Percentiles rank a stretch among this genome's conserved stretches.
These are phyloP conservation scores for Aspergillus egyptiacus DNA, from an alignment of 495 filamentous ascomycete genomes.

Conservation along the genomic window DNA sequence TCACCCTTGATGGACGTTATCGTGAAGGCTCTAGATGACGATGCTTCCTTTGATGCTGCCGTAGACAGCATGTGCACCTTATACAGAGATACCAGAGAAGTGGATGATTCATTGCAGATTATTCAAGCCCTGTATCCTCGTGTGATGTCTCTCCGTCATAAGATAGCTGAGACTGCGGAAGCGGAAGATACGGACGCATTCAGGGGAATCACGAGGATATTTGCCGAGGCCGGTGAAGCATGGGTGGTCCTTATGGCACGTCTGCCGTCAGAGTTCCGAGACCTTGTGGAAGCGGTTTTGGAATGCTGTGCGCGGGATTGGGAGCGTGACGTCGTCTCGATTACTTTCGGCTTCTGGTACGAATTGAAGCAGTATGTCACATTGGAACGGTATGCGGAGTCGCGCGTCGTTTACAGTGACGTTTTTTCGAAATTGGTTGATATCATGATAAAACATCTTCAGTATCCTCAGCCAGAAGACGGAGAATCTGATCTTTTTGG, in stretches of 20 bases:
- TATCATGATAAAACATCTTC: conserved; percentile 85
- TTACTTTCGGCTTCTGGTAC: conserved; percentile 97
- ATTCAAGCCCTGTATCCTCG: conserved; percentile 84
- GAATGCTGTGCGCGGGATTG: conserved; percentile 84
- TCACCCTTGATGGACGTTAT: conserved; percentile 80
- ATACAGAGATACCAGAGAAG: conserved; percentile 86
- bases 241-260: conserved; percentile 90
- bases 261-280: conserved; percentile 70
- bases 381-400: conserved; percentile 79
- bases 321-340: conserved; percentile 80
- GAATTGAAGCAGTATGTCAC: conserved; percentile 95
- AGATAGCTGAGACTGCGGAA: conserved; percentile 66
- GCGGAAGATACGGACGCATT: conserved; percentile 82
- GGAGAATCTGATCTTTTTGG: conserved; percentile 84
- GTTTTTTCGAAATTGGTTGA: conserved; percentile 85
- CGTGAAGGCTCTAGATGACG: conserved; percentile 65
- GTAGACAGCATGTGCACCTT: conserved; percentile 90
- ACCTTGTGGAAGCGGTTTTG: conserved; percentile 82
- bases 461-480: conserved; percentile 76
- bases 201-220: conserved; percentile 81
- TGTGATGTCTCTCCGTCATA: conserved; percentile 69
- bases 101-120: conserved; percentile 69
- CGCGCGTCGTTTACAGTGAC: conserved; percentile 65
- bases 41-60: conserved; percentile 77
- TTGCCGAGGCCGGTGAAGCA: conserved; percentile 87